Evolutionary conservation across 2,329 filamentous ascomycete species (phyloP).

Genomic region (Podosphaera aphanis): DNA sequence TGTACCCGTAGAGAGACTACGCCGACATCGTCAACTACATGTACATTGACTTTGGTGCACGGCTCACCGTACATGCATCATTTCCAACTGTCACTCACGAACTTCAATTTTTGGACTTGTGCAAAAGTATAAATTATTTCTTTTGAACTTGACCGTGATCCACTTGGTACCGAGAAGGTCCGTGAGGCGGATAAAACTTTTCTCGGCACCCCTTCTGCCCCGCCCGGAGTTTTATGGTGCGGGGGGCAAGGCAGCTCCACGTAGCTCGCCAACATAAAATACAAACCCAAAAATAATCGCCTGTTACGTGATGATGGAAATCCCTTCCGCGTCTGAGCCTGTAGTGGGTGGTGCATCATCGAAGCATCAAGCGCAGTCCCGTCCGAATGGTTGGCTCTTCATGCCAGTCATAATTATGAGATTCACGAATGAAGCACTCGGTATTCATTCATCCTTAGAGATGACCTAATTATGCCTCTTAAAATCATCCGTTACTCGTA

Average conservation of each 20-base stretch:
- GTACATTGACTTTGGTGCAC: not conserved
- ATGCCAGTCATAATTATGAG: not conserved
- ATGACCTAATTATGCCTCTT: too few relatives aligned
- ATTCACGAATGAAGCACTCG: too few relatives aligned
- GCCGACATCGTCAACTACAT: not conserved
- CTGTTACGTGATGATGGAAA: not conserved
- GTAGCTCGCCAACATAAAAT: not conserved
- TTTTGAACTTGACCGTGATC: not conserved
- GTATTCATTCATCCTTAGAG: too few relatives aligned
- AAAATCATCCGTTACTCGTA: too few relatives aligned
- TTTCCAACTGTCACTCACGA: not conserved
- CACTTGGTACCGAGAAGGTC: not conserved
- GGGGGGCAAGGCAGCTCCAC: not conserved
- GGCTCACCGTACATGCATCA: not conserved
- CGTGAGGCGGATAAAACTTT: not conserved
- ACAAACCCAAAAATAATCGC: not conserved
- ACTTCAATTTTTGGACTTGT: not conserved
- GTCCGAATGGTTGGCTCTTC: not conserved
- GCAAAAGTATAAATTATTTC: not conserved
- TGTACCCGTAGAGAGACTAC: not conserved
- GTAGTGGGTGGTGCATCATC: not conserved
- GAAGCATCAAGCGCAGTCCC: not conserved
- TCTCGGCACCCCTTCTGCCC: not conserved
- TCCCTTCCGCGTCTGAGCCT: not conserved
- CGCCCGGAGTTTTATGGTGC: not conserved